A percentile compares a stretch with the other conserved stretches of the same genome.
phyloP scores from a whole-genome alignment of 352 stramenopile species.

The Peronospora belbahrii region DNA sequence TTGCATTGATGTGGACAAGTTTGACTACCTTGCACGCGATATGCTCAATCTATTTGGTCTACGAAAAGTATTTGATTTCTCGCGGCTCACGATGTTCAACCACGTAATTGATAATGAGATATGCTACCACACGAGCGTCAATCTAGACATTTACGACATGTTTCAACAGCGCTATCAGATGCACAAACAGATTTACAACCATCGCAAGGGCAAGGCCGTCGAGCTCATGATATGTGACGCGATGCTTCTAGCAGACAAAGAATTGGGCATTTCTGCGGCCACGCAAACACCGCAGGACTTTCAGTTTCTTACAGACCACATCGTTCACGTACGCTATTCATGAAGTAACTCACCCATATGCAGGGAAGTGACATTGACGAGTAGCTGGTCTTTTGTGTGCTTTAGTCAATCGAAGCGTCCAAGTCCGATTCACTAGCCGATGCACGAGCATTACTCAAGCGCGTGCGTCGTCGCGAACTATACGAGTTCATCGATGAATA shows the following conservation, averaged over 20 bases:
- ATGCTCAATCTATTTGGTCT: constrained; percentile 82
- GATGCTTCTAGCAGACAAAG: constrained; percentile 67
- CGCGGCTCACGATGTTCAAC: constrained; percentile 74
- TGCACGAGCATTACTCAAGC: constrained; percentile 61
- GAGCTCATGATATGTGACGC: constrained; percentile 89
- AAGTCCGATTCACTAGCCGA: constrained; percentile 41
- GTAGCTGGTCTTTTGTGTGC: neutral
- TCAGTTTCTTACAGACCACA: constrained; percentile 68
- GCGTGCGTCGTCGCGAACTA: constrained; percentile 59
- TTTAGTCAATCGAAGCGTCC: constrained; percentile 67
- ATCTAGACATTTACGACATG: constrained; percentile 83
- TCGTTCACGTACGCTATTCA: constrained; percentile 47
- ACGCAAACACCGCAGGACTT: constrained; percentile 60
- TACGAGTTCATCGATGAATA: constrained; percentile 87
- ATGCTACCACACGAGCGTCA: constrained; percentile 85
- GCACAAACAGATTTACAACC: constrained; percentile 87
- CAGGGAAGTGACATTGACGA: no score
- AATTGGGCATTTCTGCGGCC: constrained; percentile 57
- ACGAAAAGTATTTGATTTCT: constrained; percentile 71
- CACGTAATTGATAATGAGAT: constrained; percentile 83
- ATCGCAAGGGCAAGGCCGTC: constrained; percentile 82
- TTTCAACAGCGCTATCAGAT: constrained; percentile 87
- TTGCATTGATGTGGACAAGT: constrained; percentile 90
- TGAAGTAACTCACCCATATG: neutral
- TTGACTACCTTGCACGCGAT: constrained; percentile 86